Conservation (phyloP, 192 early-diverging fungal species). For the Coemansia sp. region DNA sequence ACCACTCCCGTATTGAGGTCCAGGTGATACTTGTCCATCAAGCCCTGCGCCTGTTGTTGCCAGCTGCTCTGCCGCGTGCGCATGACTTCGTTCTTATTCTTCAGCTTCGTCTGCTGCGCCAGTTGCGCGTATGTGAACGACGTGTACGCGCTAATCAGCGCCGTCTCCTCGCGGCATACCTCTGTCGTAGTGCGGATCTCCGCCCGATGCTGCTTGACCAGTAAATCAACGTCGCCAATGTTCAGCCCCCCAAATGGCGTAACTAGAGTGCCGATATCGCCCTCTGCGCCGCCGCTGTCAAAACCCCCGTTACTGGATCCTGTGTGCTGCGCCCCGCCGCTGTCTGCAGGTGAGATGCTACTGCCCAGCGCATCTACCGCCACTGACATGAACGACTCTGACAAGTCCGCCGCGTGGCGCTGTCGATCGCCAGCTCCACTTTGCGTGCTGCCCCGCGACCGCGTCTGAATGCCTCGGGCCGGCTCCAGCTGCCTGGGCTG, state of each 20-base stretch:
- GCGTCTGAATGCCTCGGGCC: conserved; percentile 1
- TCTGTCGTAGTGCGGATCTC: conserved; percentile 64
- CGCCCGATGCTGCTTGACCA: conserved; percentile 64
- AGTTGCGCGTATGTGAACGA: conserved; percentile 38
- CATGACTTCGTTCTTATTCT: conserved; percentile 4
- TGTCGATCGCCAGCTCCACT: conserved; percentile 19
- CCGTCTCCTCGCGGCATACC: conserved; percentile 65
- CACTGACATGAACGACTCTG: conserved; percentile 5
- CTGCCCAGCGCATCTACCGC: neutral
- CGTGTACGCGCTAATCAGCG: conserved; percentile 45
- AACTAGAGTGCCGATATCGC: conserved; percentile 8
- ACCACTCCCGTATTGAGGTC: conserved; percentile 31
- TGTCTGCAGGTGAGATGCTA: conserved; percentile 6
- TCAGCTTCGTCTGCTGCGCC: conserved; percentile 31
- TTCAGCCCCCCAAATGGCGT: conserved; percentile 20
- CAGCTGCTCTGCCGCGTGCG: conserved; percentile 25
- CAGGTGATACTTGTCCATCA: conserved; percentile 45
- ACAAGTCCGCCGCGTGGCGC: conserved; percentile 4
- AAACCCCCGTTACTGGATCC: conserved; percentile 10
- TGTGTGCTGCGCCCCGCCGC: neutral
- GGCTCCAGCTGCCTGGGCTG: conserved; percentile 3
- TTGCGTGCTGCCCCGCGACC: conserved; percentile 31
- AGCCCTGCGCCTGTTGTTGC: conserved; percentile 44
- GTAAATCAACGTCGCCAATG: conserved; percentile 56
- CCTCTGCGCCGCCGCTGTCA: conserved; percentile 1